Conservation (phyloP, 2,329 filamentous ascomycete species). For the Immersiporthe knoxdaviesiana region DNA sequence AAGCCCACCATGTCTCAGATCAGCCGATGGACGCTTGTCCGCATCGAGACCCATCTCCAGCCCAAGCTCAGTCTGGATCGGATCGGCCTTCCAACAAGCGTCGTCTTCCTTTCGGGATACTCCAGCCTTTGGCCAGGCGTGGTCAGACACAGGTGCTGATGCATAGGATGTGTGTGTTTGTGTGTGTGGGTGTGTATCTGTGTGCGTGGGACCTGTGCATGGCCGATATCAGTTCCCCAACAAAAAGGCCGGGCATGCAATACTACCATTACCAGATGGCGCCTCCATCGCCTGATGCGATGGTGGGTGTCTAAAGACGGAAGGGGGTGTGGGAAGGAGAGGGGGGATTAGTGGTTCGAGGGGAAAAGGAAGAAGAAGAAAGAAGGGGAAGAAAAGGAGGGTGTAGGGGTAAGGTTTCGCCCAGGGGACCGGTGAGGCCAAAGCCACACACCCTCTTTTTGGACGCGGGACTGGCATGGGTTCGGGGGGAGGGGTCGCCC, state of each 20-base stretch:
- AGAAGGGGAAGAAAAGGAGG: neutral
- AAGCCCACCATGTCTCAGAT: constrained; percentile 16
- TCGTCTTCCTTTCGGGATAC: neutral
- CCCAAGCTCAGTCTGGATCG: neutral
- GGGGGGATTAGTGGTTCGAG: too few species aligned
- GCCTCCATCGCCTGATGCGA: neutral
- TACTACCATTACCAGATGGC: too few species aligned
- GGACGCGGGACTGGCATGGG: neutral
- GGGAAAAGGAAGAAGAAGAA: too few species aligned
- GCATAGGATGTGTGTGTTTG: neutral
- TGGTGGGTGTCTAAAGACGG: neutral
- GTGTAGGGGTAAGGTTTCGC: neutral
- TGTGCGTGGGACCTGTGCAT: neutral
- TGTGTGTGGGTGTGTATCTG: too few species aligned
- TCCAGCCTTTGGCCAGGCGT: neutral
- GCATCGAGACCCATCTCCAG: constrained; percentile 4
- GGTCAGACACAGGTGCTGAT: neutral
- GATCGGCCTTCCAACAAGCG: neutral
- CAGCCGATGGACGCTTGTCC: constrained; percentile 10
- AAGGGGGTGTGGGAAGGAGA: neutral
- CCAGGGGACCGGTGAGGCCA: constrained; percentile 8
- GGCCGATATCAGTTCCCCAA: neutral
- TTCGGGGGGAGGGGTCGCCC: too few species aligned
- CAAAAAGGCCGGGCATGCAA: too few species aligned
- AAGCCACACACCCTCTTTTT: neutral